Evolutionary conservation across 1,284 basidiomycete species (phyloP).

Genomic region (Porogramme epimiltina): DNA sequence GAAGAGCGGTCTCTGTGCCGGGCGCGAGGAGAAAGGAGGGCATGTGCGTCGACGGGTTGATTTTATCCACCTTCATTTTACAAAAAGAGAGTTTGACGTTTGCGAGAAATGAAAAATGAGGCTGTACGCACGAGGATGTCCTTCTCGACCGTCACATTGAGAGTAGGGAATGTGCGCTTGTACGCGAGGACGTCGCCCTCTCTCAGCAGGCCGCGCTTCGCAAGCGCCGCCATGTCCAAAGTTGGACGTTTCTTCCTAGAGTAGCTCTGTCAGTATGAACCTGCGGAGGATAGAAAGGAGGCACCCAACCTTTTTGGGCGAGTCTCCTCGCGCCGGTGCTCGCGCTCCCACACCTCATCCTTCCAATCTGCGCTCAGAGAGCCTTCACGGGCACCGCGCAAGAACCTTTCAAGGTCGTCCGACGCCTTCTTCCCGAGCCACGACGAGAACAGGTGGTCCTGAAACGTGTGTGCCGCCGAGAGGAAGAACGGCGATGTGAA

Average conservation of each 20-base stretch:
- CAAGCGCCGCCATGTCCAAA: slow-evolving; percentile 45
- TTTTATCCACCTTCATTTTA: slow-evolving; percentile 48
- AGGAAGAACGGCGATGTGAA: slow-evolving; percentile 58
- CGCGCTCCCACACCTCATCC: slow-evolving; percentile 57
- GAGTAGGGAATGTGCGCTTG: slow-evolving; percentile 42
- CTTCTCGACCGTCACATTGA: slow-evolving; percentile 47
- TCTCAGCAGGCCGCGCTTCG: slow-evolving; percentile 43
- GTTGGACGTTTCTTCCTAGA: slow-evolving; percentile 18
- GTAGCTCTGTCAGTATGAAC: slow-evolving; percentile 20
- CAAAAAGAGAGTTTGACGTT: no score
- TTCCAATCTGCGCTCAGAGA: slow-evolving; percentile 58
- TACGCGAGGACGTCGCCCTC: slow-evolving; percentile 57
- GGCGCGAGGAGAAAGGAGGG: slow-evolving; percentile 46
- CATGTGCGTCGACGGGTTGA: slow-evolving; percentile 41
- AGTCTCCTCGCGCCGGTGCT: slow-evolving; percentile 30
- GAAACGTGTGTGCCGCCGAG: slow-evolving; percentile 56
- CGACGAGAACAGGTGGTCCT: slow-evolving; percentile 57
- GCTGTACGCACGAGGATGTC: slow-evolving; percentile 48
- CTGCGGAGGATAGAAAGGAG: neutral
- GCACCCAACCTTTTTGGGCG: slow-evolving; percentile 5
- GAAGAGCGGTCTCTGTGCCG: slow-evolving; percentile 38
- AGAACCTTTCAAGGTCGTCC: slow-evolving; percentile 44
- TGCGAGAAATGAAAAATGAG: neutral
- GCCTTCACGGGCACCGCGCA: slow-evolving; percentile 43
- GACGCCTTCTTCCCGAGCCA: slow-evolving; percentile 49